Evolutionary conservation across 176 grass and related monocot species (phyloP), one percentile per base, ranked within the genome.

Genomic region (Cenchrus purpureus): DNA sequence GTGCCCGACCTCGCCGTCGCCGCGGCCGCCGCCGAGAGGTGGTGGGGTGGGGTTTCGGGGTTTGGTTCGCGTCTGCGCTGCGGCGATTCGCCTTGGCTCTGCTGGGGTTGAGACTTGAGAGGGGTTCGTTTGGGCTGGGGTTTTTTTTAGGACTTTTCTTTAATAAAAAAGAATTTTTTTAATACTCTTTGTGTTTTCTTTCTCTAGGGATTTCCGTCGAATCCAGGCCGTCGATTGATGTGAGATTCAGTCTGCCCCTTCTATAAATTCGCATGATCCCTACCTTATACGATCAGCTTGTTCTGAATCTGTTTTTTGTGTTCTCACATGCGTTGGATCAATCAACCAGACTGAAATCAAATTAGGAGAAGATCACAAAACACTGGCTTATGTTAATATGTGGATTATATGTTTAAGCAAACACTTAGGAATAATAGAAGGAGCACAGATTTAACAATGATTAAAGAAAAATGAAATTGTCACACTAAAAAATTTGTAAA

Each of bases 21-120:
- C 44, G 65, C 6, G 58, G 44, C 58, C 28, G 81, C 69, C 80
- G 80, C 45, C 29, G 59, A 25, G 72, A 40, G 12, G 66, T 44
- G 69, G 12, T 19, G 65, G 59, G 71, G 34, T 59, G 52, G 12
- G 63, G 71, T 69, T 69, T 19, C 58, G 76, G 48, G 49, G 48
- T 51, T 51, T 52, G 65, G 73, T 77, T 42, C 34, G 58, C 20
- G 34, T 61, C 78, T 43, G 20, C 28, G 58, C 8, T 79, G 77
- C 44, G 52, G 76, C 52, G 46, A 74, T 67, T 88, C 68, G 87
- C 51, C 19, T 65, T 37, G 67, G 1, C 15, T 6, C 37, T 37
- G 37, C 37, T 57, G n/a, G n/a, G n/a, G n/a, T n/a, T n/a, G n/a
- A n/a, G n/a, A n/a, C n/a, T n/a, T n/a, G n/a, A n/a, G n/a, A n/a